Evolutionary conservation across 2,329 filamentous ascomycete genomes (phyloP), one percentile per base, ranked within the genome.

Genomic region (Cadophora malorum): DNA sequence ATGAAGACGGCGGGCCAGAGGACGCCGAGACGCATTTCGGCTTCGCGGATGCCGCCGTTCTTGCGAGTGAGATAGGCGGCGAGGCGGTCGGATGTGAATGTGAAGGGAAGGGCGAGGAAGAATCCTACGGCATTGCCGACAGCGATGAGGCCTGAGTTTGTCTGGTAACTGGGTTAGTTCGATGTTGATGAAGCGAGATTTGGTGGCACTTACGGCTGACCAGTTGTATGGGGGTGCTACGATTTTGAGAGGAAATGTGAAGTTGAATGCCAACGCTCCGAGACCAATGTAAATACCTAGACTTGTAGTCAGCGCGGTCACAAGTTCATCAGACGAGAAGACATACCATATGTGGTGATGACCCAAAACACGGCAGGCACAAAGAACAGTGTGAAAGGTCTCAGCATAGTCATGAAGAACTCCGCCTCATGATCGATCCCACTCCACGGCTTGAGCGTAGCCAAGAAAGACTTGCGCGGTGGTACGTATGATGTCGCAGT

Each of bases 1-100:
- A 89, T 70, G 0, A 90, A 49, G 0, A 83, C 83, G 0, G 83
- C 85, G 0, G 85, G 79, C n/a, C 86, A 73, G 76, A 88, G 60
- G 21, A 79, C 78, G 9, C 78, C 76, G 7, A 80, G 75, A 9
- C 79, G 77, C 79, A 81, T 81, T 66, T 81, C 79, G 19, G 79
- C 77, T 72, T 81, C 79, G 25, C 79, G 79, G 70, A 81, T 79
- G 23, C 76, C 74, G 61, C 76, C 74, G 70, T 81, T 81, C 52
- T 74, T 74, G 47, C 77, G 78, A 8, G 79, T 81, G 25, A 78
- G 75, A 62, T 77, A 74, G 19, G 79, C 79, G 14, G 79, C 79
- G 23, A 81, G 74, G 7, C 76, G 76, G 70, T 81, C 79, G 1
- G 79, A 81, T 1, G 78, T 76, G 1, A 81, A 78, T 3, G 80